A percentile compares a stretch with the other conserved stretches of the same genome.
Evolutionary conservation across 805 yeast genomes (phyloP).

Genomic region (Kuraishia hungarica): DNA sequence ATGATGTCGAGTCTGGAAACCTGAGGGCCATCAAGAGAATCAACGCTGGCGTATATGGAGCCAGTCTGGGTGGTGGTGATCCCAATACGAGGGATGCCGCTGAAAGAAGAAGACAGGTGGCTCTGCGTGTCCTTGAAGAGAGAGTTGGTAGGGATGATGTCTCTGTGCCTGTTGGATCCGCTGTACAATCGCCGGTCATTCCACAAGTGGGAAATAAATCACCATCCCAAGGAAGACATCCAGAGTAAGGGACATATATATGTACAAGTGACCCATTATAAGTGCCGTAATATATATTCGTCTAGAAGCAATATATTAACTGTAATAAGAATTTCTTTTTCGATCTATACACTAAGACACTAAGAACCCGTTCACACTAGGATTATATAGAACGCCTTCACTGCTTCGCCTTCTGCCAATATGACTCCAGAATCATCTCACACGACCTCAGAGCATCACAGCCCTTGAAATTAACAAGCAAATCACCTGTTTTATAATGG

Average conservation of each 20-base stretch:
- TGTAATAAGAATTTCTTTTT: too few relatives aligned
- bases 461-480: constrained; percentile 53
- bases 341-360: background rate
- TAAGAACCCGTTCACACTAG: background rate
- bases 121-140: constrained; percentile 66
- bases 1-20: constrained; percentile 67
- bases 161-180: background rate
- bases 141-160: constrained; percentile 30
- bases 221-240: background rate
- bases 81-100: constrained; percentile 44
- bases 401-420: constrained; percentile 19
- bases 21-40: constrained; percentile 59
- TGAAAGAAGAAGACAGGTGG: constrained; percentile 72
- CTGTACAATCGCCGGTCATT: background rate
- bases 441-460: constrained; percentile 46
- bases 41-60: constrained; percentile 19
- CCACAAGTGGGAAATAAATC: background rate
- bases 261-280: background rate
- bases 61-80: constrained; percentile 9
- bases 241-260: background rate
- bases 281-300: too few relatives aligned
- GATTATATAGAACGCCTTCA: too few relatives aligned
- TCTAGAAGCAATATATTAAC: too few relatives aligned
- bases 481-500: constrained; percentile 57
- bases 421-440: constrained; percentile 35